These are phyloP conservation scores for Scleroderma bovista DNA, from an alignment of 768 basidiomycete species.

Conservation along the genomic window DNA sequence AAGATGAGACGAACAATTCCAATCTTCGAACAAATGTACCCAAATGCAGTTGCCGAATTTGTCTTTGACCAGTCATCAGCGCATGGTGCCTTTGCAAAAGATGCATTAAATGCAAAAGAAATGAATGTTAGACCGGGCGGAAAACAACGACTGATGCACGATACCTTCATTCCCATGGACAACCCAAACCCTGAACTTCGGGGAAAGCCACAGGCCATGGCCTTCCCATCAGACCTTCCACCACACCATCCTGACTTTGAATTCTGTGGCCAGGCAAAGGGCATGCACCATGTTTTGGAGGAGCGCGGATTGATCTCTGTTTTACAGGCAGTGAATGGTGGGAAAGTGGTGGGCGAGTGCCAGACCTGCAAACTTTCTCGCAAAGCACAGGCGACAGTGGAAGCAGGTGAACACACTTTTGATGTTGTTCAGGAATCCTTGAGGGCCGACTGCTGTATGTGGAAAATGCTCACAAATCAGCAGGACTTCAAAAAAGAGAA, in stretches of 20 bases:
- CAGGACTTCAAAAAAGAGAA: constrained; percentile 15
- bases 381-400: neutral
- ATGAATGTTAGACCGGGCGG: constrained; percentile 23
- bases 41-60: constrained; percentile 13
- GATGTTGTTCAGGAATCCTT: neutral
- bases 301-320: neutral
- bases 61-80: constrained; percentile 25
- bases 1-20: constrained; percentile 9
- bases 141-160: constrained; percentile 10
- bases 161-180: constrained; percentile 13
- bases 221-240: neutral
- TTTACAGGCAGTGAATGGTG: neutral
- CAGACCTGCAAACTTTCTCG: neutral
- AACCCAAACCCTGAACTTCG: constrained; percentile 8
- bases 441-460: constrained; percentile 15
- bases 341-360: constrained; percentile 2
- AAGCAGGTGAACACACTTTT: neutral
- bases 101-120: constrained; percentile 21
- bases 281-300: neutral
- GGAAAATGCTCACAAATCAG: constrained; percentile 7
- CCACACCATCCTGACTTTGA: neutral
- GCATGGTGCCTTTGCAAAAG: constrained; percentile 18
- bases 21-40: constrained; percentile 19
- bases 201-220: constrained; percentile 6
- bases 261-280: constrained; percentile 2